phyloP scores from a whole-genome alignment of 202 grass and related monocot species.

The Alloteropsis angusta region DNA sequence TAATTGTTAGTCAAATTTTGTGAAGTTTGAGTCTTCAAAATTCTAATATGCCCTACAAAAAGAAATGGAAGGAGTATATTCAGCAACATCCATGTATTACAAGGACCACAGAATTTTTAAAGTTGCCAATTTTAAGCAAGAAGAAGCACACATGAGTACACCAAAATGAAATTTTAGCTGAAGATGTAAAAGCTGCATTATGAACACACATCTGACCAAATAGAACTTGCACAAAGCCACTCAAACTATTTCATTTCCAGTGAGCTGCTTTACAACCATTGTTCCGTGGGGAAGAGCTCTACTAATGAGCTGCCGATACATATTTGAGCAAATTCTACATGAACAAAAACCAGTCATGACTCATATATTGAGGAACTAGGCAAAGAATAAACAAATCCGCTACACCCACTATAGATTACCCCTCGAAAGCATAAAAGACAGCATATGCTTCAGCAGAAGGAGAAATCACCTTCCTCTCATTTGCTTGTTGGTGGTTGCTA shows the following conservation, averaged over 20 bases:
- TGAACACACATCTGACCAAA: constrained; percentile 12
- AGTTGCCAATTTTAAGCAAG: background rate
- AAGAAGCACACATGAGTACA: constrained; percentile 14
- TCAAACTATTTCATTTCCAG: constrained; percentile 50
- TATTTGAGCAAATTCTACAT: constrained; percentile 66
- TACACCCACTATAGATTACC: constrained; percentile 43
- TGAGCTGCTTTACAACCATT: constrained; percentile 68
- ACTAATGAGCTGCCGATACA: constrained; percentile 45
- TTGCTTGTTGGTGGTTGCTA: constrained; percentile 18
- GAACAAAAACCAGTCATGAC: constrained; percentile 48
- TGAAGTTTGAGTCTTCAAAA: background rate
- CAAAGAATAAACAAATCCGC: constrained; percentile 84
- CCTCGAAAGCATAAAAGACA: constrained; percentile 18
- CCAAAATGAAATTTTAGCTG: constrained; percentile 5
- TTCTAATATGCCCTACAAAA: background rate
- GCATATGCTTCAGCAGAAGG: constrained; percentile 25
- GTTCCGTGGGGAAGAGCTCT: constrained; percentile 56
- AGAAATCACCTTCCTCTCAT: constrained; percentile 38
- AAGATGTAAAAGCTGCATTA: constrained; percentile 14
- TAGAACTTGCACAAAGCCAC: constrained; percentile 33
- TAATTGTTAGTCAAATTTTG: background rate
- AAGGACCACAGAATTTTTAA: background rate
- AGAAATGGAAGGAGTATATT: background rate
- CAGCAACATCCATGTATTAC: background rate
- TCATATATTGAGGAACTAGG: constrained; percentile 43